A percentile compares a stretch with the other conserved stretches of the same genome.
Evolutionary conservation across 2,329 filamentous ascomycete species (phyloP).

Genomic region (Neofusicoccum sp.): DNA sequence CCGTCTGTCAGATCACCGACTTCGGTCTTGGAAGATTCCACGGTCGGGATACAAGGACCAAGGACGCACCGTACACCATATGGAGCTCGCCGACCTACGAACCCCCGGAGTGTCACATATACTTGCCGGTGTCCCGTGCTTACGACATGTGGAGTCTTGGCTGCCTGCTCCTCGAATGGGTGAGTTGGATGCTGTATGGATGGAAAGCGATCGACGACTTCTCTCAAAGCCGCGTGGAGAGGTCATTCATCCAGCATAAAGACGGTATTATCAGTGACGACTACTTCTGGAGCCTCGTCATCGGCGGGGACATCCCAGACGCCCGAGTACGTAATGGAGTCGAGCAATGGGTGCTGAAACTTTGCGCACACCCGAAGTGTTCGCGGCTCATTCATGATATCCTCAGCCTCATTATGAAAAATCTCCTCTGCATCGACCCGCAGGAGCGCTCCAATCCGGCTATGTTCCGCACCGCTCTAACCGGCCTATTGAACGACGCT

Average conservation of each 20-base stretch:
- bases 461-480: too few relatives aligned
- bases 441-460: too few relatives aligned
- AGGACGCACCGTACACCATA: conserved; percentile 21
- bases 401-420: not conserved
- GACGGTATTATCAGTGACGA: not conserved
- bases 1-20: conserved; percentile 33
- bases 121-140: conserved; percentile 30
- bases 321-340: not conserved
- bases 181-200: conserved; percentile 27
- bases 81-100: conserved; percentile 34
- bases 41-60: conserved; percentile 31
- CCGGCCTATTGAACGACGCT: too few relatives aligned
- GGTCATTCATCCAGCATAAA: not conserved
- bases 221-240: not conserved
- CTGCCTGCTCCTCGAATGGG: conserved; percentile 30
- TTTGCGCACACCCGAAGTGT: not conserved
- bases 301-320: not conserved
- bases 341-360: not conserved
- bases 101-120: conserved; percentile 39
- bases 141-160: conserved; percentile 38
- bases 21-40: conserved; percentile 38
- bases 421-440: not conserved
- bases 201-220: conserved; percentile 20
- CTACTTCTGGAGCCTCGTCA: not conserved
- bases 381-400: not conserved